These are phyloP conservation scores for Ustilago sp. DNA, from an alignment of 1,284 basidiomycete genomes.

Conservation along the genomic window DNA sequence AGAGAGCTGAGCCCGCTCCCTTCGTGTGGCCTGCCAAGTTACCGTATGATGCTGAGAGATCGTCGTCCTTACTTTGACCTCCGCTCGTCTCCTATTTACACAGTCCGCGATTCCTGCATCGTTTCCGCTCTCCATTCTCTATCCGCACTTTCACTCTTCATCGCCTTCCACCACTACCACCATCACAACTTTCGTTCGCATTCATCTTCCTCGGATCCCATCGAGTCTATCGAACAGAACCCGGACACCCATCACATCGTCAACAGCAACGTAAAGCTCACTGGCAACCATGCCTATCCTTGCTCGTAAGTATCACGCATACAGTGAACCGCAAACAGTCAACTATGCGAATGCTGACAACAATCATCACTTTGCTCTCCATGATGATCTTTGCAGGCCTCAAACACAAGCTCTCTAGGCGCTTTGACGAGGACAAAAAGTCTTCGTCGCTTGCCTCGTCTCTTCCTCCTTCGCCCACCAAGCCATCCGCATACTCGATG, in stretches of 20 bases:
- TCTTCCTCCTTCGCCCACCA: constrained; percentile 45
- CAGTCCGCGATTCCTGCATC: constrained; percentile 25
- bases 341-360: not conserved
- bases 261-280: constrained; percentile 3
- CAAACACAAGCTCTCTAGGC: constrained; percentile 45
- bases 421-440: constrained; percentile 38
- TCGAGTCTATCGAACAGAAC: not conserved
- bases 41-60: not conserved
- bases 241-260: constrained; percentile 1
- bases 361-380: not conserved
- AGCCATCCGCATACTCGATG: constrained; percentile 22
- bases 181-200: not conserved
- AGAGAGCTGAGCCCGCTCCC: not conserved
- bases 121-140: constrained; percentile 2
- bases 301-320: constrained; percentile 26
- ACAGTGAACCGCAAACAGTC: not conserved
- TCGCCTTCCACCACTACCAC: not conserved
- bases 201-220: constrained; percentile 11
- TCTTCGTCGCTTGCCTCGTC: constrained; percentile 30
- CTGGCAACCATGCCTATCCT: constrained; percentile 26
- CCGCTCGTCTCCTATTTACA: constrained; percentile 43
- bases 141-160: not conserved
- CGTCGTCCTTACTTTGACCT: constrained; percentile 17
- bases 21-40: no score
- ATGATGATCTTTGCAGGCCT: constrained; percentile 21